Base-by-base conservation (phyloP, 2,329 filamentous ascomycete genomes). In the Colletotrichum tofieldiae region DNA sequence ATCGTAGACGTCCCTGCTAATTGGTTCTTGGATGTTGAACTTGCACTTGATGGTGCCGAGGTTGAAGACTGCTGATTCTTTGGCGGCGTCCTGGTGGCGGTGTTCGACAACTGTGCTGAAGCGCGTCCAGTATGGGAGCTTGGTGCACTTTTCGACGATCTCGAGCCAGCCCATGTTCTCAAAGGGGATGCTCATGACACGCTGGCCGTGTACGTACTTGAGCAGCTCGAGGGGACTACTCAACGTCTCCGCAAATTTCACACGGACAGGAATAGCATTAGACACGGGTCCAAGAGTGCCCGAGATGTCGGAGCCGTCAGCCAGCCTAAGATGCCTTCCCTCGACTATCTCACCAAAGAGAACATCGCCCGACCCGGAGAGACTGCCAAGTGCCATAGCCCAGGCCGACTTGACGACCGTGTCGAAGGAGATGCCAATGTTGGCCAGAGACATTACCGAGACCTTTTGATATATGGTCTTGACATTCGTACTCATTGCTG, bases 341-440 rank as follows among this genome's bases (percentile, higher is more conserved):
- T 86, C 84, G 18, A 89, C 81, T 3, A 86, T 78, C 75, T 90
- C 86, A 9, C 89, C 89, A 67, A 91, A 91, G 4, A 90, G 82
- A 8, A 91, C 84, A 52, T 91, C 89, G 7, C 83, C 79, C 0
- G 78, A 81, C 0, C 82, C 84, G 0, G 87, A 85, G 12, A 90
- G 78, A 32, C 83, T 86, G 0, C 87, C 86, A 8, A 91, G 82
- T 0, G 87, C 84, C 71, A 88, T 84, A 0, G 88, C 86, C 88
- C 89, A 91, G 0, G 88, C 88, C 0, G 87, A 85, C 77, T 89
- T 90, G 43, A 91, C 81, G 3, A 91, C 83, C 0, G 86, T 85
- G 70, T 88, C 86, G 47, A 87, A 86, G 0, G 83, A 81, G 70
- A 89, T 82, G 11, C 83, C 84, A 4, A 87, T 79, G 45, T 83